These are phyloP conservation scores for Leishmania guyanensis DNA, from an alignment of 208 protist species.

Conservation along the genomic window DNA sequence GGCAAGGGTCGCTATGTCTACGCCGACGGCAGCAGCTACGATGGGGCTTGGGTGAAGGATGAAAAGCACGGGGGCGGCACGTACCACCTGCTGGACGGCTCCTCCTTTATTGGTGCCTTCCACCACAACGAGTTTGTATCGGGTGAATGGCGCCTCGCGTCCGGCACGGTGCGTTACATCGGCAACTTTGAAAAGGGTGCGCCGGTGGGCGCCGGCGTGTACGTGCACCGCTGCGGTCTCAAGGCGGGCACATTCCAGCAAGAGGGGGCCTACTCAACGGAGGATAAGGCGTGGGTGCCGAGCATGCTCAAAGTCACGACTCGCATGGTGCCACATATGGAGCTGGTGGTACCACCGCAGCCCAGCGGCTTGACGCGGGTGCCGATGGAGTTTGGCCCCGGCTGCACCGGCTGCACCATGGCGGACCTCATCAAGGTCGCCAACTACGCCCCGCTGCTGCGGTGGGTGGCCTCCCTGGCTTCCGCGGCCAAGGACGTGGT, in stretches of 20 bases:
- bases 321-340: constrained; percentile 57
- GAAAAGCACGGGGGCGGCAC: constrained; percentile 77
- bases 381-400: constrained; percentile 64
- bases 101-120: constrained; percentile 76
- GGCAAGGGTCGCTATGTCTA: constrained; percentile 83
- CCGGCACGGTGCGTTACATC: constrained; percentile 71
- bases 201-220: constrained; percentile 81
- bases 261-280: constrained; percentile 70
- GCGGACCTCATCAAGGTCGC: constrained; percentile 75
- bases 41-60: constrained; percentile 74
- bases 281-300: constrained; percentile 57
- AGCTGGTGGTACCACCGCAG: constrained; percentile 61
- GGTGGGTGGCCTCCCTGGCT: constrained; percentile 61
- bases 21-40: constrained; percentile 87
- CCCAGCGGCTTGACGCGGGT: constrained; percentile 51
- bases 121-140: constrained; percentile 70
- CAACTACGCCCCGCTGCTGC: constrained; percentile 78
- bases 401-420: constrained; percentile 64
- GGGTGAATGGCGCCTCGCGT: constrained; percentile 85
- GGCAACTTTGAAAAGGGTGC: constrained; percentile 80
- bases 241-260: constrained; percentile 76
- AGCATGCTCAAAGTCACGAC: constrained; percentile 62
- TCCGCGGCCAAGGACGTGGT: constrained; percentile 8
- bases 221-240: constrained; percentile 74
- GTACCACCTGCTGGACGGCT: constrained; percentile 78